Evolutionary conservation across 2,329 filamentous ascomycete species (phyloP).

Genomic region (Exophiala dermatitidis): DNA sequence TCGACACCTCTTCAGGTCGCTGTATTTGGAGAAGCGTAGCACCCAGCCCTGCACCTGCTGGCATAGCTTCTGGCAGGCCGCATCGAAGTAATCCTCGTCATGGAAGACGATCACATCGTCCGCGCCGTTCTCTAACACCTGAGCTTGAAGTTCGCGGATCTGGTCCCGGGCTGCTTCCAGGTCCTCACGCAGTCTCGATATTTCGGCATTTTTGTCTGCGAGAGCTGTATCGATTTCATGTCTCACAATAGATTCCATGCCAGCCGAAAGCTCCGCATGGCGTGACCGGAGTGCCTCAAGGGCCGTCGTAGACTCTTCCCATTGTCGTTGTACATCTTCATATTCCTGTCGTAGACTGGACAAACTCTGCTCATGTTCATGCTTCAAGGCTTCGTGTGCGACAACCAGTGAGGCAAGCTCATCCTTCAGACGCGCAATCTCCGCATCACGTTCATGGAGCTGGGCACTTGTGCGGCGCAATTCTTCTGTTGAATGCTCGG

Average conservation of each 20-base stretch:
- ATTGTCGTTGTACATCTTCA: slow-evolving; percentile 46
- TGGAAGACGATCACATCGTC: slow-evolving; percentile 71
- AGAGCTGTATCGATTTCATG: slow-evolving; percentile 58
- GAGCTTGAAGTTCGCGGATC: slow-evolving; percentile 52
- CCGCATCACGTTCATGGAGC: slow-evolving; percentile 72
- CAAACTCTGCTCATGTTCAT: slow-evolving; percentile 67
- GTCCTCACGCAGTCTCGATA: slow-evolving; percentile 68
- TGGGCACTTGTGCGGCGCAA: slow-evolving; percentile 60
- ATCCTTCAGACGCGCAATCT: slow-evolving; percentile 75
- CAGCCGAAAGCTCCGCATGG: slow-evolving; percentile 55
- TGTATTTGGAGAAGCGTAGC: slow-evolving; percentile 94
- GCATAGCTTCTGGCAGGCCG: slow-evolving; percentile 87
- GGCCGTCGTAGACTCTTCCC: slow-evolving; percentile 57
- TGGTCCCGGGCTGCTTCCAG: slow-evolving; percentile 63
- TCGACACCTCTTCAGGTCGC: slow-evolving; percentile 81
- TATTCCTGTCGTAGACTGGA: slow-evolving; percentile 61
- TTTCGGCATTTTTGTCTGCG: slow-evolving; percentile 77
- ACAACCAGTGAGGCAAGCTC: slow-evolving; percentile 75
- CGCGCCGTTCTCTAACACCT: slow-evolving; percentile 41
- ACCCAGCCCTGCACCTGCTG: slow-evolving; percentile 98
- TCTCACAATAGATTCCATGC: slow-evolving; percentile 55
- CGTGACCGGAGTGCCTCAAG: slow-evolving; percentile 61
- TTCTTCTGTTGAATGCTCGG: slow-evolving; percentile 44
- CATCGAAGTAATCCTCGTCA: slow-evolving; percentile 93
- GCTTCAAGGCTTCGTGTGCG: slow-evolving; percentile 71